Base-by-base conservation (phyloP, 1,284 basidiomycete species). In the Ustanciosporium gigantosporum region DNA sequence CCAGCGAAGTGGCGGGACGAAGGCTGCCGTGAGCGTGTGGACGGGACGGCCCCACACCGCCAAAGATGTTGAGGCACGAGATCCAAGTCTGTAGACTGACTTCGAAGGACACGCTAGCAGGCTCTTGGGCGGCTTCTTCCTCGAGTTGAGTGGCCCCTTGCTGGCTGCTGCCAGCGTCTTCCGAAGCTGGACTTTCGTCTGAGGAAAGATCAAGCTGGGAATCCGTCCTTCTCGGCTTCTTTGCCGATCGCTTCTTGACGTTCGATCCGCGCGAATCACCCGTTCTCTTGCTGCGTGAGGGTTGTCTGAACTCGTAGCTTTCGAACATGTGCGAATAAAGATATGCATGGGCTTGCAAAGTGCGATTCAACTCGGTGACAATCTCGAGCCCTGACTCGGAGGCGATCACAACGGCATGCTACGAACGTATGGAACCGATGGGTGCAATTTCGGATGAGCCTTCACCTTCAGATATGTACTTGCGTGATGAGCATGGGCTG, bases 51-150 rank as follows among this genome's bases (percentile, higher is more conserved):
- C 61, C 36, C 2, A 88, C 89, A 5, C 90, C 89, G 11, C 92
- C 91, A 70, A 93, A 95, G 46, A 95, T 87, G 76, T 93, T 91
- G 32, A 96, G 82, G 68, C 90, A 92, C 68, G 93, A 90, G 47
- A 94, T 83, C 45, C 94, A 80, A 1, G 87, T 87, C 71, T 86
- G 84, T 24, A 96, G 83, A 3, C 87, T 87, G 48, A 95, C 82
- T 74, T 93, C 90, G 70, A 95, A 91, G 7, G 62, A 60, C 1
- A 83, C 82, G 7, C 66, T 57, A 15, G 65, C 49, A 2, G 53
- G 57, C 82, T 83, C 59, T 6, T 58, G 36, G 6, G 5, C 8
- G 19, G 8, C 35, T 8, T n/a, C 42, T 3, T 17, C 22, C 7
- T 37, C 27, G 5, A 21, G 45, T n/a, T n/a, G n/a, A n/a, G n/a